Evolutionary conservation across 345 rosid genomes (phyloP), one percentile per base, ranked within the genome.

Genomic region (Adansonia digitata): DNA sequence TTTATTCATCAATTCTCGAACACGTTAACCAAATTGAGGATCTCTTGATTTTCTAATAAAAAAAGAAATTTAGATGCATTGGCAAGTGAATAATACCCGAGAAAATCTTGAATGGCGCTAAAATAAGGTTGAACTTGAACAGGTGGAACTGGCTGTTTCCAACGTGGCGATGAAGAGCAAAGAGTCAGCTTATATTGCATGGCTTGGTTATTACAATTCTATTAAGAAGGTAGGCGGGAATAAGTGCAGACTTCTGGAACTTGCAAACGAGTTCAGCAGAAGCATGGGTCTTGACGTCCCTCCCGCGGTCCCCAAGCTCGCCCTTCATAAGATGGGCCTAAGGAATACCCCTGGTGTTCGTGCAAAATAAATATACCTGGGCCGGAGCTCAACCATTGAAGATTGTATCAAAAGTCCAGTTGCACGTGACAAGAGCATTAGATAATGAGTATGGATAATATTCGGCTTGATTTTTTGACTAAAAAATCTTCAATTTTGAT

Each of bases 191-290:
- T 95, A 93, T 73, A 94, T 90, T 79, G 97, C 98, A 15, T 95
- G 99, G 98, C 84, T 95, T 34, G 98, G 98, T 29, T 93, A 86
- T 77, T 95, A 95, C 87, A 93, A 89, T 77, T 91, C 96, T 11
- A 83, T 79, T 75, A 91, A 87, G 92, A 76, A 80, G 62, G 83
- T 93, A 11, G 92, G 91, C 9, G 83, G 64, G 77, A 92, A 91
- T 82, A 90, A 94, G 66, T 20, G 61, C 43, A 89, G 77, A 81
- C 91, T 95, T 14, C 96, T 93, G 71, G 92, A 88, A 89, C 94
- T 95, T 29, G 99, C 93, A 5, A 93, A 93, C 64, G 97, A 89
- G 78, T 93, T 90, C 79, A 93, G 97, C 86, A 84, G 91, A 11
- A 83, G 91, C 78, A 93, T 91, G 94, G 98, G 98, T 48, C 93